Evolutionary conservation across 1,139 yeast genomes (phyloP).

Genomic region (Blastobotrys ciferrii): DNA sequence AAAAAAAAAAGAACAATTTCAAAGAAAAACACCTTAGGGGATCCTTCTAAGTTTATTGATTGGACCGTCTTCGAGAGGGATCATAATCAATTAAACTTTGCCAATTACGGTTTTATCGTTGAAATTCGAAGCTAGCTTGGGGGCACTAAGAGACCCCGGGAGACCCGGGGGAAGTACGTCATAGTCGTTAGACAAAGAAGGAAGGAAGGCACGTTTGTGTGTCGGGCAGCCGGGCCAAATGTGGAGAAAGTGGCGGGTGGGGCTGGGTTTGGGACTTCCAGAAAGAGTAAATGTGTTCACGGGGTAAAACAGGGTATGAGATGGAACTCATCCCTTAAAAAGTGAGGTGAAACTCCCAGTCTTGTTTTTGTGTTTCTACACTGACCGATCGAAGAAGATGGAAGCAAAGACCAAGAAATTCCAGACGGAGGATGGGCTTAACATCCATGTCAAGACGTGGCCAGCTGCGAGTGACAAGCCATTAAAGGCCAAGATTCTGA

Average conservation of each 20-base stretch:
- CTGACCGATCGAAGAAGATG: neutral
- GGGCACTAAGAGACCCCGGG: too few species aligned
- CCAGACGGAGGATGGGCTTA: slow-evolving; percentile 21
- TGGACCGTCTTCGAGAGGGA: too few species aligned
- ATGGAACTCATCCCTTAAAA: neutral
- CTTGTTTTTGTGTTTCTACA: neutral
- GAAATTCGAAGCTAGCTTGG: too few species aligned
- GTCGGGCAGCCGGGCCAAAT: neutral
- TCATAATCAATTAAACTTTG: too few species aligned
- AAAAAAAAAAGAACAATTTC: too few species aligned
- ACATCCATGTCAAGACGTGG: slow-evolving; percentile 25
- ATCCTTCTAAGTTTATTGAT: too few species aligned
- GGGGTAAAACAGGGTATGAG: neutral
- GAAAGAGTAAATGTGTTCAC: neutral
- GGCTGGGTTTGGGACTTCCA: neutral
- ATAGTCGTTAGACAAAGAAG: neutral
- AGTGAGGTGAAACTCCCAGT: neutral
- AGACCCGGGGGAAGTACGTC: too few species aligned
- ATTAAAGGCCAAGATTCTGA: slow-evolving; percentile 56
- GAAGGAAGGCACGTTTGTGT: neutral
- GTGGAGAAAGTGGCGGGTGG: neutral
- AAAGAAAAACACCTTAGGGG: too few species aligned
- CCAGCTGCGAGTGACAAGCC: slow-evolving; percentile 30
- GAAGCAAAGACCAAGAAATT: slow-evolving; percentile 3
- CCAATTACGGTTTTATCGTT: too few species aligned